phyloP scores from a whole-genome alignment of 139 green algal genomes.

The Limnomonas spitsbergensis region DNA sequence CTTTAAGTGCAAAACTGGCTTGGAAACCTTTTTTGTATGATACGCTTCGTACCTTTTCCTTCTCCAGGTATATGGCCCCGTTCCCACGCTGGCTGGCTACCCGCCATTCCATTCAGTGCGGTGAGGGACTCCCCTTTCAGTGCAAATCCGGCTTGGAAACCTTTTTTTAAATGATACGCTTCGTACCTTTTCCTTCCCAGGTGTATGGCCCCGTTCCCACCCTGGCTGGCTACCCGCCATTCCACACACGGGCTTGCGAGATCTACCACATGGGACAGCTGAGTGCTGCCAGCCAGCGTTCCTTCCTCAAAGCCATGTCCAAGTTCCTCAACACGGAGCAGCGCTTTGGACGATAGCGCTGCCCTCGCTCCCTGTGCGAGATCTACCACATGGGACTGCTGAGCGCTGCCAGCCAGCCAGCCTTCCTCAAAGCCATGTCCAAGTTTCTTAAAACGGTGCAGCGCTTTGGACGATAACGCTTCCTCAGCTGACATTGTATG shows the following conservation, averaged over 20 bases:
- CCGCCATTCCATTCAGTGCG: slow-evolving; percentile 32
- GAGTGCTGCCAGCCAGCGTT: background rate
- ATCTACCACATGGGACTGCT: slow-evolving; percentile 22
- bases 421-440: background rate
- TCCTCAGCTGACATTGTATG: too few species aligned
- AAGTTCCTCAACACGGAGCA: slow-evolving; percentile 9
- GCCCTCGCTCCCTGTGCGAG: too few species aligned
- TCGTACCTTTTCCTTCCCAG: too few species aligned
- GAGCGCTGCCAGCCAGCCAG: background rate
- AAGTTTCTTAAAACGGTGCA: slow-evolving; percentile 6
- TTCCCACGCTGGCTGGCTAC: slow-evolving; percentile 31
- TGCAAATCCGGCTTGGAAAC: too few species aligned
- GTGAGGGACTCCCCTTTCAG: too few species aligned
- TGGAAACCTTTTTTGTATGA: too few species aligned
- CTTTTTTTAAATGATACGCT: too few species aligned
- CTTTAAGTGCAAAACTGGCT: too few species aligned
- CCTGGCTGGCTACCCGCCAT: slow-evolving; percentile 36
- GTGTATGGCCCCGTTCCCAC: slow-evolving; percentile 28
- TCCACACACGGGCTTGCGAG: slow-evolving; percentile 26
- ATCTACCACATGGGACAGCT: slow-evolving; percentile 22
- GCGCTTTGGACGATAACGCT: slow-evolving; percentile 1
- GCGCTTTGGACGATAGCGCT: slow-evolving; percentile 1
- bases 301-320: background rate
- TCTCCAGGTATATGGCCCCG: slow-evolving; percentile 31
- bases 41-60: too few species aligned